These are phyloP conservation scores for Linderniella brevidens DNA, from an alignment of 257 asterid genomes.

Conservation along the genomic window DNA sequence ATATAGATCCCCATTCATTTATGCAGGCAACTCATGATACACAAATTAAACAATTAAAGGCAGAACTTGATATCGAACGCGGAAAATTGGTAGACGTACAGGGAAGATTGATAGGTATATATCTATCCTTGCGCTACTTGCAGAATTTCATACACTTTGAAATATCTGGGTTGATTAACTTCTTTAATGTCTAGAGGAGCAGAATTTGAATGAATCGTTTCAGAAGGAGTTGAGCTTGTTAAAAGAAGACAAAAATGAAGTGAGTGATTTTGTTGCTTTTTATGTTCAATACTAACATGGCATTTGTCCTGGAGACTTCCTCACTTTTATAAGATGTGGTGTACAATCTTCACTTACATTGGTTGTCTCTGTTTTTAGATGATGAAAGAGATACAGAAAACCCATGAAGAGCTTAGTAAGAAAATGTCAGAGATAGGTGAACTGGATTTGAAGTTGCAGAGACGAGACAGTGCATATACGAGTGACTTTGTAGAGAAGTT, in stretches of 20 bases:
- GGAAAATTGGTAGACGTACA: slow-evolving; percentile 33
- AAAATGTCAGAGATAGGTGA: slow-evolving; percentile 44
- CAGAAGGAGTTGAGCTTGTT: slow-evolving; percentile 62
- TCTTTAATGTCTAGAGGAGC: slow-evolving; percentile 53
- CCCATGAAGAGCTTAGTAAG: slow-evolving; percentile 43
- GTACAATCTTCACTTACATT: background rate
- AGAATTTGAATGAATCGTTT: slow-evolving; percentile 45
- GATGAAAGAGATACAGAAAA: slow-evolving; percentile 34
- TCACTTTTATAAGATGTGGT: background rate
- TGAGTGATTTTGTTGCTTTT: slow-evolving; percentile 22
- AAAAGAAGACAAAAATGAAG: slow-evolving; percentile 50
- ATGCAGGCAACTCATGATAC: slow-evolving; percentile 54
- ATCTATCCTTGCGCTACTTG: slow-evolving; percentile 9
- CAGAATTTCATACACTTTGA: slow-evolving; percentile 9
- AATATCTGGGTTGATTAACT: slow-evolving; percentile 22
- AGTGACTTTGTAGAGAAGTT: slow-evolving; percentile 29
- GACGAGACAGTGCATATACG: slow-evolving; percentile 28
- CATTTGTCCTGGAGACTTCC: background rate
- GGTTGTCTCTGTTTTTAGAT: slow-evolving; percentile 25
- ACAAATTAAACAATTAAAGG: slow-evolving; percentile 39
- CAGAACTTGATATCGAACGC: slow-evolving; percentile 62
- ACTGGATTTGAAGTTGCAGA: slow-evolving; percentile 46
- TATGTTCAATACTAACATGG: slow-evolving; percentile 5
- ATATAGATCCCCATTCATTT: slow-evolving; percentile 30
- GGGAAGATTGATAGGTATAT: slow-evolving; percentile 50